Base-by-base conservation (phyloP, 1,284 basidiomycete genomes). In the Boletus hoseneyae region DNA sequence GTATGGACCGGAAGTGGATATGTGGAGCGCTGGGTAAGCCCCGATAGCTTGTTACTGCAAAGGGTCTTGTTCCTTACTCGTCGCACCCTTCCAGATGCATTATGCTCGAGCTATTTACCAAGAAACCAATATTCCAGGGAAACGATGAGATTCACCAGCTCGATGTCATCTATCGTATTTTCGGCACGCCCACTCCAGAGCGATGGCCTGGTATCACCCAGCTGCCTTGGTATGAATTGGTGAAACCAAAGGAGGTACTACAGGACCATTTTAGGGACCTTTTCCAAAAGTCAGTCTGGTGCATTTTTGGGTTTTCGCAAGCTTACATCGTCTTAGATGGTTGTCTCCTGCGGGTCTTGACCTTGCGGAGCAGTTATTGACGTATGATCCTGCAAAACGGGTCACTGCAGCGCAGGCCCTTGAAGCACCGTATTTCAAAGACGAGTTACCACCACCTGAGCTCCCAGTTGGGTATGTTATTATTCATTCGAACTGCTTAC, bases 1-100 rank as follows among this genome's bases (percentile, higher is more conserved):
- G 18, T 99, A 99, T 70, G 96, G 95, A 1, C 87, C 93, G 3
- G 97, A 97, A 63, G 96, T 99, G n/a, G 97, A 99, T 65, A 97
- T 97, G 85, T 99, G 97, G 97, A 97, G 94, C 65, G 97, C 96
- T 11, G 97, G 97, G 92, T 95, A 70, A 57, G 47, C 30, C 47
- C 11, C 18, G 44, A 35, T 44, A 18, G 35, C 12, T 46, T 23
- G 37, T 6, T 43, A 21, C 30, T 9, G 16, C 13, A 35, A 13
- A n/a, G 19, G 10, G 7, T 29, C 36, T 25, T n/a, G 51, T 3
- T 37, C 40, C 18, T 49, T 7, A 45, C 45, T 48, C 37, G 49
- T 47, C 29, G 47, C 19, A 19, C 36, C 21, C 47, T n/a, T 57
- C 4, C 55, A 96, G 93, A 23, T 99, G 96, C 68, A 99, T 99